Conservation (phyloP, 1,139 yeast species). For the Zygosaccharomyces pseudobailii region DNA sequence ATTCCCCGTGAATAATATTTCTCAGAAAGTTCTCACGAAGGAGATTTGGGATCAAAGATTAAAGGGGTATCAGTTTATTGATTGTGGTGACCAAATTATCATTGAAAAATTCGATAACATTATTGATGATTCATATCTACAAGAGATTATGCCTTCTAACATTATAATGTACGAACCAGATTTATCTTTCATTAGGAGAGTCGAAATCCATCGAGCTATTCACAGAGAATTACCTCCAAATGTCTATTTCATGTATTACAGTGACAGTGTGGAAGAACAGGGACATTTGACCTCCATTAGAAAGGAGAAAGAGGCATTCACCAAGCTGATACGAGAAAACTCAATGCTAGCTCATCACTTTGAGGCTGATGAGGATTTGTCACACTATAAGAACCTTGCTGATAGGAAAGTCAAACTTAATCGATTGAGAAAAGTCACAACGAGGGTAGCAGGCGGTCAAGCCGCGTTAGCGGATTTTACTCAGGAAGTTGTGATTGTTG, state of each 20-base stretch:
- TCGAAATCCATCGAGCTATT: slow-evolving; percentile 75
- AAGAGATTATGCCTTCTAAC: slow-evolving; percentile 70
- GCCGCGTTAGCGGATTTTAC: slow-evolving; percentile 43
- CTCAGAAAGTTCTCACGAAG: slow-evolving; percentile 12
- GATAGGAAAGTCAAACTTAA: slow-evolving; percentile 33
- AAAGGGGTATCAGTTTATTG: slow-evolving; percentile 33
- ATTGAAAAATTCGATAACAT: slow-evolving; percentile 56
- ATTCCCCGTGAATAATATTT: slow-evolving; percentile 8
- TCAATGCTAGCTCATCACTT: slow-evolving; percentile 71
- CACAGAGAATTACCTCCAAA: slow-evolving; percentile 52
- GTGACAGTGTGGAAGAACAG: slow-evolving; percentile 87
- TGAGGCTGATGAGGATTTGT: slow-evolving; percentile 57
- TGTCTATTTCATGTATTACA: slow-evolving; percentile 82
- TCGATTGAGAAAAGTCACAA: slow-evolving; percentile 44
- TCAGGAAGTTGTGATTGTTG: slow-evolving; percentile 69
- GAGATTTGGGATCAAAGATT: slow-evolving; percentile 23
- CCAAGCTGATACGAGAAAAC: slow-evolving; percentile 77
- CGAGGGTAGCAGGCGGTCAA: slow-evolving; percentile 86
- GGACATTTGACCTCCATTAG: slow-evolving; percentile 67
- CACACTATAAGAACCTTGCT: slow-evolving; percentile 35
- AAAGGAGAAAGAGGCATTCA: slow-evolving; percentile 86
- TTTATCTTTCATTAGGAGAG: slow-evolving; percentile 70
- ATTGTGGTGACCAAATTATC: slow-evolving; percentile 46
- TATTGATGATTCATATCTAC: slow-evolving; percentile 50
- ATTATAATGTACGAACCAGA: slow-evolving; percentile 88